Percentiles rank a stretch among this genome's conserved stretches.
Evolutionary conservation across 2,329 filamentous ascomycete species (phyloP).

Genomic region (Calycina marina): DNA sequence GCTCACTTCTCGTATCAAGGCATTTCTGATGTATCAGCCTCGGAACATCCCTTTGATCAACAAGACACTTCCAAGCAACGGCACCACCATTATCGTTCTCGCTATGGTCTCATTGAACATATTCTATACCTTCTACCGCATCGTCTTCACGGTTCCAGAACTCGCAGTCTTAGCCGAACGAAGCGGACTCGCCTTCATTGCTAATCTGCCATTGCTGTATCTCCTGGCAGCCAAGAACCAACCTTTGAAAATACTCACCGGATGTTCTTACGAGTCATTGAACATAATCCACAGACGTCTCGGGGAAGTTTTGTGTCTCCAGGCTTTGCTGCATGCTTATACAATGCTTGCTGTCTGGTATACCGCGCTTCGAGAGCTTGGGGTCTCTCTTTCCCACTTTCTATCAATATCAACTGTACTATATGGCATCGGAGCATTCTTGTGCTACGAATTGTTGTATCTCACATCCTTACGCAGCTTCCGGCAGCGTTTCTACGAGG

Average conservation of each 20-base stretch:
- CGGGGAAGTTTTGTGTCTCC: slow-evolving; percentile 46
- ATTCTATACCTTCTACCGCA: slow-evolving; percentile 41
- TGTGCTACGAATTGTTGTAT: slow-evolving; percentile 45
- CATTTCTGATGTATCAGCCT: slow-evolving; percentile 40
- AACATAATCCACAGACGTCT: slow-evolving; percentile 52
- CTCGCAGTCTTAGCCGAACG: slow-evolving; percentile 35
- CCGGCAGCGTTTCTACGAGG: slow-evolving; percentile 44
- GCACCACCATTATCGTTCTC: slow-evolving; percentile 35
- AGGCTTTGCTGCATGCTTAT: slow-evolving; percentile 38
- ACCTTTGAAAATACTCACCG: slow-evolving; percentile 43
- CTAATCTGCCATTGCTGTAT: slow-evolving; percentile 41
- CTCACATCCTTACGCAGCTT: slow-evolving; percentile 46
- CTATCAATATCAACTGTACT: slow-evolving; percentile 36
- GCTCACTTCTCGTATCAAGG: slow-evolving; percentile 10
- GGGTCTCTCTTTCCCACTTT: slow-evolving; percentile 34
- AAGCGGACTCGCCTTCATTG: slow-evolving; percentile 26
- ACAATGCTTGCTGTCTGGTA: slow-evolving; percentile 43
- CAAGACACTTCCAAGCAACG: slow-evolving; percentile 41
- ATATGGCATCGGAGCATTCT: slow-evolving; percentile 38
- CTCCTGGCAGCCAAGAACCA: slow-evolving; percentile 53
- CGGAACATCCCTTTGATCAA: slow-evolving; percentile 39
- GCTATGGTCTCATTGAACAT: slow-evolving; percentile 37
- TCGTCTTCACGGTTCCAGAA: slow-evolving; percentile 31
- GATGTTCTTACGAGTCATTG: slow-evolving; percentile 49
- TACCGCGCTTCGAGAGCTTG: slow-evolving; percentile 32